Base-by-base conservation (phyloP, 805 yeast species). In the Metschnikowia kofuensis region DNA sequence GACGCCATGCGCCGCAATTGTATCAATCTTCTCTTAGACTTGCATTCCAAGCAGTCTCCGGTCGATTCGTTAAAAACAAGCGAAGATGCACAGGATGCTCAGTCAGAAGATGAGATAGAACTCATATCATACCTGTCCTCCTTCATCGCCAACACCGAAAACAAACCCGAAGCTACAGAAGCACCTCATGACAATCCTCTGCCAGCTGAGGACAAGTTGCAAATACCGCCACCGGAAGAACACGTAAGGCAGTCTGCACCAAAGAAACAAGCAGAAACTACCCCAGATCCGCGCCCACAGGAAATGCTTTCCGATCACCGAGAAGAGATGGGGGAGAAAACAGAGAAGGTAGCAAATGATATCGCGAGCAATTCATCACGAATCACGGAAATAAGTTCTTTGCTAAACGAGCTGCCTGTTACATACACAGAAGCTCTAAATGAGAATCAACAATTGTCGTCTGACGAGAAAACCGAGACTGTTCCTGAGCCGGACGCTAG, bases 71-170 rank as follows among this genome's bases (percentile, higher is more conserved):
- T 34, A 16, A 38, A 14, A 7, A 44, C 35, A 15, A 40, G 35
- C 10, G 32, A 35, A 6, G 44, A 34, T 9, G 51, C 37, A 2
- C 50, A 45, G 1, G 58, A 45, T 2, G 54, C 38, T 1, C 57
- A 48, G 1, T 51, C 57, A 2, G 65, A 61, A 4, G 65, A 54
- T 14, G 65, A 61, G n/a, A 47, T 61, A 9, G 60, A 61, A 41
- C 58, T 53, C 8, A 59, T 61, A 11, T 57, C 56, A 4, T 56
- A 45, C 37, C 45, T 51, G 29, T 16, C 49, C 11, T 45, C 54
- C 8, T 42, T 35, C 31, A 44, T 40, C 12, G 32, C 32, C 9
- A 11, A 35, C 26, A 16, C 26, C 11, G 45, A 44, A 30, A 35
- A 37, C 14, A 29, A 12, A 16, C 37, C 30, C 42, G 38, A 40